phyloP scores from a whole-genome alignment of 1,139 yeast species.

The Taphrina communis region DNA sequence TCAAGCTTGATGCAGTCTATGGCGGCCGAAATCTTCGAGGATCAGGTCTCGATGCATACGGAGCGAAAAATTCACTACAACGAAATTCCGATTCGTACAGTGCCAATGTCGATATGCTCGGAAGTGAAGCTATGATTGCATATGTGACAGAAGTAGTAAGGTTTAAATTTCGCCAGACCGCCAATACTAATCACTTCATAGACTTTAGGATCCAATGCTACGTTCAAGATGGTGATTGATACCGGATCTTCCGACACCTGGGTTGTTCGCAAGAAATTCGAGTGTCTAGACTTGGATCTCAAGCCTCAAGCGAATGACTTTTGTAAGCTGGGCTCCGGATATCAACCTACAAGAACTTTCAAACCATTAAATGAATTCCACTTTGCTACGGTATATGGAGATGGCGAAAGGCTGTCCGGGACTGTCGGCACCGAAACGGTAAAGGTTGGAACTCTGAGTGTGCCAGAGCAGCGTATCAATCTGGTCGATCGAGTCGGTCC shows the following conservation, averaged over 20 bases:
- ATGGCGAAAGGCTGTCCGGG: slow-evolving; percentile 29
- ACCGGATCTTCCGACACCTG: slow-evolving; percentile 37
- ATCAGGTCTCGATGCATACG: background rate
- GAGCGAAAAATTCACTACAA: background rate
- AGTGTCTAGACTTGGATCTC: slow-evolving; percentile 16
- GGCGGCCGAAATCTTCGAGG: background rate
- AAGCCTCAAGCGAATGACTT: background rate
- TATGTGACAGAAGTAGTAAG: slow-evolving; percentile 19
- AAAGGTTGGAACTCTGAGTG: slow-evolving; percentile 10
- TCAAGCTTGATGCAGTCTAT: slow-evolving; percentile 1
- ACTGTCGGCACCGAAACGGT: slow-evolving; percentile 13
- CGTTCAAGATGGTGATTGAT: slow-evolving; percentile 32
- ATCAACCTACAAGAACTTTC: slow-evolving; percentile 23
- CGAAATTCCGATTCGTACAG: background rate
- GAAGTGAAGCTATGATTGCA: slow-evolving; percentile 6
- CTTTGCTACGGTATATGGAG: slow-evolving; percentile 19
- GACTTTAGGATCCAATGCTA: slow-evolving; percentile 2
- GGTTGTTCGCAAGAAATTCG: slow-evolving; percentile 21
- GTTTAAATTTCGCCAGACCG: background rate
- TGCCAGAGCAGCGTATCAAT: slow-evolving; percentile 13
- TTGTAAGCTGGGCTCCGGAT: slow-evolving; percentile 29
- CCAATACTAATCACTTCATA: background rate
- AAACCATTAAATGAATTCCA: slow-evolving; percentile 1
- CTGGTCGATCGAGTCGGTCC: slow-evolving; percentile 5
- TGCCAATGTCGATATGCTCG: slow-evolving; percentile 7